Evolutionary conservation across 495 filamentous ascomycete species (phyloP), one percentile per base, ranked within the genome.

Genomic region (Aspergillus cristatus): DNA sequence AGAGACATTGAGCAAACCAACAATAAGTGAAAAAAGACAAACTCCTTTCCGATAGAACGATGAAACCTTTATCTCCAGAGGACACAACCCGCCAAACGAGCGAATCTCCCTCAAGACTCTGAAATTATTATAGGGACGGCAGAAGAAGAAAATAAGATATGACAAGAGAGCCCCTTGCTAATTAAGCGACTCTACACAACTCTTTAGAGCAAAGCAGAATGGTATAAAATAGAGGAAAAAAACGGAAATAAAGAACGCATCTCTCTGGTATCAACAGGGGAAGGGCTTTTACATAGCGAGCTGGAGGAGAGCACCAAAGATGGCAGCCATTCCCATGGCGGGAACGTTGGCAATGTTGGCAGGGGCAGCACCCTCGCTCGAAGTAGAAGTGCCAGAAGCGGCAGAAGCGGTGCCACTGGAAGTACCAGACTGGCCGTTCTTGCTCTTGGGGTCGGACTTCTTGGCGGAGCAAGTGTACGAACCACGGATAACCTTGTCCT

Each of bases 401-500:
- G 51, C 52, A 38, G 45, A 43, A 34, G 51, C 50, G 36, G 51
- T 38, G 38, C 35, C 36, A 22, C 2, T 28, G 12, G 11, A 30
- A 38, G 60, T 63, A 48, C 63, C 62, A 45, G 58, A 62, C 45
- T 59, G 56, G 39, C 68, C 71, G n/a, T 63, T 62, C 40, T 57
- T 55, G 51, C 54, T 71, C 47, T 48, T 62, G 32, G 71, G 62
- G 70, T 57, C 41, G 54, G 24, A 20, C 38, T 34, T 66, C 36
- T 47, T 51, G 40, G 42, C 64, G 37, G 52, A 34, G 70, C 83
- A 89, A n/a, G 45, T 63, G 59, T 67, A 81, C 24, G 48, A 68
- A 37, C 84, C 84, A 50, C 75, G 69, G 57, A 88, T 78, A 48
- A 65, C 68, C 47, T 48, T 58, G 43, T 64, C 58, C 25, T 38